Conservation (phyloP, 108 stramenopile genomes). For the Skeletonema marinoi region DNA sequence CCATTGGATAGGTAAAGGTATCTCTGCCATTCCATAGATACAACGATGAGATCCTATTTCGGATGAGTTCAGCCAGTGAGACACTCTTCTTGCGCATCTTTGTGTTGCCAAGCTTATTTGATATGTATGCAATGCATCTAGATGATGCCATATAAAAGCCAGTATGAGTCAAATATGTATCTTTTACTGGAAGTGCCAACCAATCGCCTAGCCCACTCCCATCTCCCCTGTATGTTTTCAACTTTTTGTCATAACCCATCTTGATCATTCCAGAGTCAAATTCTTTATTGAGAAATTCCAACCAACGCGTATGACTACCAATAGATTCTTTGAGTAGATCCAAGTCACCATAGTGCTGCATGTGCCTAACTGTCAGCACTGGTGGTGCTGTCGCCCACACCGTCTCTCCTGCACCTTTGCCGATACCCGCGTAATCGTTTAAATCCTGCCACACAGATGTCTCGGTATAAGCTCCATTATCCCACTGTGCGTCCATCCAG, state of each 20-base stretch:
- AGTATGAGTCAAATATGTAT: conserved; percentile 42
- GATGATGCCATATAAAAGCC: conserved; percentile 42
- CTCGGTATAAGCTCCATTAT: conserved; percentile 48
- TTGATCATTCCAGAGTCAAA: conserved; percentile 35
- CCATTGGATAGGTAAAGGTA: conserved; percentile 28
- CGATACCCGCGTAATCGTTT: conserved; percentile 44
- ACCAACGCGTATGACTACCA: conserved; percentile 21
- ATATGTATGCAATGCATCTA: conserved; percentile 39
- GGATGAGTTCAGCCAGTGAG: conserved; percentile 6
- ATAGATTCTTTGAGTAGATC: conserved; percentile 16
- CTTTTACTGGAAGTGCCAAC: conserved; percentile 37
- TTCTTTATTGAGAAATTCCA: conserved; percentile 27
- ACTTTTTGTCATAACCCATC: conserved; percentile 30
- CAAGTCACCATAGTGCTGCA: conserved; percentile 42
- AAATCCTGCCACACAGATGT: conserved; percentile 46
- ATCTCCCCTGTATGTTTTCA: conserved; percentile 19
- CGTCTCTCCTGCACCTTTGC: conserved; percentile 42
- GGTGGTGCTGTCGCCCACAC: conserved; percentile 46
- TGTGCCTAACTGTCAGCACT: conserved; percentile 41
- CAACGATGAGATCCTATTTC: conserved; percentile 15
- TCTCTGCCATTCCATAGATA: conserved; percentile 43
- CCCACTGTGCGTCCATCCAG: conserved; percentile 49
- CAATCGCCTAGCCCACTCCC: conserved; percentile 55
- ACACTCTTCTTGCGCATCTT: conserved; percentile 9
- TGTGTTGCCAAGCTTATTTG: conserved; percentile 9